phyloP scores from a whole-genome alignment of 441 rosid genomes.

The Melastoma candidum region DNA sequence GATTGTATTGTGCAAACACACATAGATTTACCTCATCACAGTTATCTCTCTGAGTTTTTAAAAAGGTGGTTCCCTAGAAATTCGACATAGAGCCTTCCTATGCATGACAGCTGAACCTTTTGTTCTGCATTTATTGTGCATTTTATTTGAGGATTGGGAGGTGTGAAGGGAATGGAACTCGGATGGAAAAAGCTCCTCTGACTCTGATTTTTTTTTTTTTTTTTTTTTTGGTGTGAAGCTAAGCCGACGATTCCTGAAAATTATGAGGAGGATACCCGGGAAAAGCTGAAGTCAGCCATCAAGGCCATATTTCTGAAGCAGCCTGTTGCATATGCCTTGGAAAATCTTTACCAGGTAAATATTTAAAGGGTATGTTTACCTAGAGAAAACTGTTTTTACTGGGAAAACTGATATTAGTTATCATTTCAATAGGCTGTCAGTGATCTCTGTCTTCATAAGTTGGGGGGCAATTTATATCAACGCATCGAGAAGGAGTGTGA shows the following conservation, averaged over 20 bases:
- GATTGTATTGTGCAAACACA: too few species aligned
- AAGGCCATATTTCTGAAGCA: slow-evolving; percentile 86
- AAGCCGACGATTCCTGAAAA: slow-evolving; percentile 80
- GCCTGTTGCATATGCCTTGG: slow-evolving; percentile 64
- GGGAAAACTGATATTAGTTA: slow-evolving; percentile 8
- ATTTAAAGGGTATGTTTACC: not conserved
- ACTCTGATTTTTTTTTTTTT: too few species aligned
- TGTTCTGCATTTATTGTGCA: too few species aligned
- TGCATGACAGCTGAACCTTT: too few species aligned
- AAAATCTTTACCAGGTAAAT: slow-evolving; percentile 79
- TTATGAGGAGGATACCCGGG: slow-evolving; percentile 95
- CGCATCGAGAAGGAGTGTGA: slow-evolving; percentile 89
- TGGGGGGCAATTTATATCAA: slow-evolving; percentile 86
- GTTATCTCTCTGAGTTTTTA: too few species aligned
- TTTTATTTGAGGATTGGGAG: too few species aligned
- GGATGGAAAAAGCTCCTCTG: too few species aligned
- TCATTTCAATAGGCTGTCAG: slow-evolving; percentile 59
- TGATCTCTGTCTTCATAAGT: slow-evolving; percentile 83
- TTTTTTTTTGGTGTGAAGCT: slow-evolving; percentile 51
- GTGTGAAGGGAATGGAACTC: too few species aligned
- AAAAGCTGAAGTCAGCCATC: slow-evolving; percentile 80
- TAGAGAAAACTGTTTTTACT: slow-evolving; percentile 7
- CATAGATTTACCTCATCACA: too few species aligned
- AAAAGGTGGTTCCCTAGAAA: too few species aligned
- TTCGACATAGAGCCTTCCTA: too few species aligned